Conservation (phyloP, 2,329 filamentous ascomycete genomes). For the Blumeriella jaapii region DNA sequence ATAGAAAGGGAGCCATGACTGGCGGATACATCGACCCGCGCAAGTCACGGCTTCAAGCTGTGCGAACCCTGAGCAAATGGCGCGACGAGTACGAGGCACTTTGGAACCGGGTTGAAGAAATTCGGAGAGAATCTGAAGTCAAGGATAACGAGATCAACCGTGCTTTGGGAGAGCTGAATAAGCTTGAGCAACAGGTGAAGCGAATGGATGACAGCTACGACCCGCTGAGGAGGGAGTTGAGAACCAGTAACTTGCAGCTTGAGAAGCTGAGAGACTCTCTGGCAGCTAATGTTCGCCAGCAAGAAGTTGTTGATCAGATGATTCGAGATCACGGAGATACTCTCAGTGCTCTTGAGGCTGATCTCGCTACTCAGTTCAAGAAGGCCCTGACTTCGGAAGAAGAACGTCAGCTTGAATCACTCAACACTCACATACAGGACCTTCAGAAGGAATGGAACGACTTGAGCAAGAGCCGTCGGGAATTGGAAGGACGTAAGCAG, state of each 20-base stretch:
- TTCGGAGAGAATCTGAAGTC: slow-evolving; percentile 58
- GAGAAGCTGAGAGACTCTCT: slow-evolving; percentile 63
- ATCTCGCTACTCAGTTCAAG: slow-evolving; percentile 80
- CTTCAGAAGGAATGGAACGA: slow-evolving; percentile 69
- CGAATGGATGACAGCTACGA: slow-evolving; percentile 76
- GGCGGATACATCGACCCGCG: slow-evolving; percentile 86
- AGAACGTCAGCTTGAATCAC: slow-evolving; percentile 64
- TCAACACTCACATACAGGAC: slow-evolving; percentile 58
- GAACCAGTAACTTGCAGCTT: slow-evolving; percentile 61
- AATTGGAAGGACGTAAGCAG: slow-evolving; percentile 70
- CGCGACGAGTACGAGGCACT: slow-evolving; percentile 63
- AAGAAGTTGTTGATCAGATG: slow-evolving; percentile 60
- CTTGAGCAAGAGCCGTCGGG: slow-evolving; percentile 59
- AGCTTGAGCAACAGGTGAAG: slow-evolving; percentile 64
- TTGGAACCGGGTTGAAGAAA: slow-evolving; percentile 49
- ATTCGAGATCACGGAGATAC: slow-evolving; percentile 68
- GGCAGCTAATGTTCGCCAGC: slow-evolving; percentile 52
- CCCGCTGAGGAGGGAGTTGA: slow-evolving; percentile 65
- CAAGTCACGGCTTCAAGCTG: slow-evolving; percentile 76
- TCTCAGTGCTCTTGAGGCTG: slow-evolving; percentile 64
- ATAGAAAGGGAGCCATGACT: slow-evolving; percentile 89
- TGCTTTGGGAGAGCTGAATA: slow-evolving; percentile 74
- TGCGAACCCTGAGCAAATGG: slow-evolving; percentile 63
- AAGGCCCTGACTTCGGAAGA: slow-evolving; percentile 77
- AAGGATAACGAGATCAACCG: slow-evolving; percentile 84